These are phyloP conservation scores for Epichloe glyceriae DNA, from an alignment of 2,329 filamentous ascomycete genomes.

Conservation along the genomic window DNA sequence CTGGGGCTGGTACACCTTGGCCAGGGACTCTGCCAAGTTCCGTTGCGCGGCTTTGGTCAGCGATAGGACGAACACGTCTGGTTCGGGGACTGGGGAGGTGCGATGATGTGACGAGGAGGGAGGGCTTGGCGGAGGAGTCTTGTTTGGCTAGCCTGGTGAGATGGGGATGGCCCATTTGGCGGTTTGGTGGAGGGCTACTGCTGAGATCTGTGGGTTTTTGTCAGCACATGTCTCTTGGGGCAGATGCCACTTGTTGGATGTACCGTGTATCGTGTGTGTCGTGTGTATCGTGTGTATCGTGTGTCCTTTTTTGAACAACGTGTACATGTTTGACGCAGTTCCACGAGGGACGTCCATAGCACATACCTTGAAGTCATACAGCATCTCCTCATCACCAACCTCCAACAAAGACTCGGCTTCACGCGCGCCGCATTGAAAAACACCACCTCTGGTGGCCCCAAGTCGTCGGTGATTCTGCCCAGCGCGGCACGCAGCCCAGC, in stretches of 20 bases:
- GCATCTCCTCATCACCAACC: slow-evolving; percentile 29
- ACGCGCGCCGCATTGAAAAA: slow-evolving; percentile 41
- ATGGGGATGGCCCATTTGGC: slow-evolving; percentile 33
- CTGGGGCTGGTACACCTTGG: slow-evolving; percentile 22
- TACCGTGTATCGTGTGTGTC: too few species aligned
- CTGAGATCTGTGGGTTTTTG: slow-evolving; percentile 24
- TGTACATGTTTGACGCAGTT: too few species aligned
- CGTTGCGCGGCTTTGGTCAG: slow-evolving; percentile 38
- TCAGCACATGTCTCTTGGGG: too few species aligned
- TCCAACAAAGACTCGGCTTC: slow-evolving; percentile 26
- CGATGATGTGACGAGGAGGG: slow-evolving; percentile 35
- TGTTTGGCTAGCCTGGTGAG: slow-evolving; percentile 20
- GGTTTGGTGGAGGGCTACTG: slow-evolving; percentile 33
- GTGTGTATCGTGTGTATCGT: too few species aligned
- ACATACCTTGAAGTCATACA: slow-evolving; percentile 35
- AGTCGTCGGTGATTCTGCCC: slow-evolving; percentile 8
- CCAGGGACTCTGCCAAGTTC: slow-evolving; percentile 32
- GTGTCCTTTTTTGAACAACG: background rate
- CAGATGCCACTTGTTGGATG: too few species aligned
- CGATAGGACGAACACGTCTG: slow-evolving; percentile 34
- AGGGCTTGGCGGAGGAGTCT: slow-evolving; percentile 22
- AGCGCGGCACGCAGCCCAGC: background rate
- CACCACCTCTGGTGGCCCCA: slow-evolving; percentile 32
- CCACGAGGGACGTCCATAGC: background rate
- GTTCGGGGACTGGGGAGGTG: slow-evolving; percentile 32